Conservation (phyloP, 1,284 basidiomycete genomes). For the Ceratobasidium sp. region DNA sequence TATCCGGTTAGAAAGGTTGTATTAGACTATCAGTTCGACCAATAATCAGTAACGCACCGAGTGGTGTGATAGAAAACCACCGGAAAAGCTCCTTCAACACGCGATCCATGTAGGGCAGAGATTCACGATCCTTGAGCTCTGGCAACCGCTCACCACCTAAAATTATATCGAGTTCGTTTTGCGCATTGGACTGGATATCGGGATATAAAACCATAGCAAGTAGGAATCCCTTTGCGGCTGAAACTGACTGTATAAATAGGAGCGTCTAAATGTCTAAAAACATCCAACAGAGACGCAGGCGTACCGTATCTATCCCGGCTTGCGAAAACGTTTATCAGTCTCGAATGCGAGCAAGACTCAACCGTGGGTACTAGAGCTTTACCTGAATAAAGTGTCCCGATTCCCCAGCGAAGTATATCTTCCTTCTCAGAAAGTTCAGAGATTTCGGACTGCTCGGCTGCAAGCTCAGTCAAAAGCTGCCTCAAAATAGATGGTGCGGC, state of each 20-base stretch:
- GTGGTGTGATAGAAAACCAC: constrained; percentile 55
- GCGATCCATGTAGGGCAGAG: constrained; percentile 55
- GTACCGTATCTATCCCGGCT: no score
- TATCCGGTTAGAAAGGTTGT: neutral
- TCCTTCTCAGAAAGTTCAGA: constrained; percentile 10
- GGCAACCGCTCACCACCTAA: constrained; percentile 55
- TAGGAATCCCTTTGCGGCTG: constrained; percentile 51
- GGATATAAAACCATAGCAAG: constrained; percentile 55
- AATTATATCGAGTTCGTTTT: constrained; percentile 56
- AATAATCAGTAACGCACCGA: constrained; percentile 37
- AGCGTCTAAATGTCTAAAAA: no score
- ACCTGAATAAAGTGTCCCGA: constrained; percentile 21
- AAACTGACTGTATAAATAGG: constrained; percentile 49
- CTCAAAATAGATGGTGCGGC: constrained; percentile 33
- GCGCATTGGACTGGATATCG: constrained; percentile 53
- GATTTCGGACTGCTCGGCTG: neutral
- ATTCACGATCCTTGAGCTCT: constrained; percentile 53
- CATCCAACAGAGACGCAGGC: no score
- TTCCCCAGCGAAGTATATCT: neutral
- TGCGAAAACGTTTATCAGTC: no score
- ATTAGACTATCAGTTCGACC: neutral
- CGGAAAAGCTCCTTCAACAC: constrained; percentile 56
- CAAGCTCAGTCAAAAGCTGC: neutral
- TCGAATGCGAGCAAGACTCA: no score
- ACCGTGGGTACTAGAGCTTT: neutral